phyloP scores from a whole-genome alignment of 192 early-diverging fungal species.

The Backusella morwellensis region DNA sequence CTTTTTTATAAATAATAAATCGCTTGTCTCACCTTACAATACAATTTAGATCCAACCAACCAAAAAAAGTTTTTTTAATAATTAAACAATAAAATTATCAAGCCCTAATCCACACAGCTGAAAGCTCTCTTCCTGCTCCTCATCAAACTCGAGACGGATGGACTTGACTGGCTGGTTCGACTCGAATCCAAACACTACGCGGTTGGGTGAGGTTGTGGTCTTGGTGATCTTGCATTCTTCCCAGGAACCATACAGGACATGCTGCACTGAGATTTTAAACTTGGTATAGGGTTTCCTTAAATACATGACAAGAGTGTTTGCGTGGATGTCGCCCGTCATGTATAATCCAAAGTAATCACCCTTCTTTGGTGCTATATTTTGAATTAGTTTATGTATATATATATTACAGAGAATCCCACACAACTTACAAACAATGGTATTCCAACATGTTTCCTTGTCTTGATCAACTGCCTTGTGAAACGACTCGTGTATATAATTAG shows the following conservation, averaged over 20 bases:
- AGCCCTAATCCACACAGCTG: conserved; percentile 19
- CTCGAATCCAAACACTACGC: neutral
- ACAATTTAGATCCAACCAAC: neutral
- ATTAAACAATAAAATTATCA: conserved; percentile 24
- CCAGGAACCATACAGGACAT: conserved; percentile 16
- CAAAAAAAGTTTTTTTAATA: neutral
- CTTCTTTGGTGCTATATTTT: conserved; percentile 24
- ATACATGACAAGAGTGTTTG: neutral
- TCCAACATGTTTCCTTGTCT: conserved; percentile 51
- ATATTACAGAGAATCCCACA: too few species aligned
- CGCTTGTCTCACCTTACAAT: neutral
- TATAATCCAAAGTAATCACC: conserved; percentile 52
- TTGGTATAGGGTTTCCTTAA: neutral
- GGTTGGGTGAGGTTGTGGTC: neutral
- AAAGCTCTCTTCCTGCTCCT: neutral
- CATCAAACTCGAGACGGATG: conserved; percentile 10
- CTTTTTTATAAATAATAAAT: neutral
- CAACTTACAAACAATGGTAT: conserved; percentile 36
- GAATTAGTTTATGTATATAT: neutral
- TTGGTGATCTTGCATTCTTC: neutral
- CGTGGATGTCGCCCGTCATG: conserved; percentile 31
- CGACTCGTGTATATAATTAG: conserved; percentile 38
- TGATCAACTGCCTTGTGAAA: conserved; percentile 55
- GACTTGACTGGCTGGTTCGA: neutral
- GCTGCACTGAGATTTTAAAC: conserved; percentile 14